phyloP scores from a whole-genome alignment of 495 filamentous ascomycete genomes.

The Immersiella caudata region DNA sequence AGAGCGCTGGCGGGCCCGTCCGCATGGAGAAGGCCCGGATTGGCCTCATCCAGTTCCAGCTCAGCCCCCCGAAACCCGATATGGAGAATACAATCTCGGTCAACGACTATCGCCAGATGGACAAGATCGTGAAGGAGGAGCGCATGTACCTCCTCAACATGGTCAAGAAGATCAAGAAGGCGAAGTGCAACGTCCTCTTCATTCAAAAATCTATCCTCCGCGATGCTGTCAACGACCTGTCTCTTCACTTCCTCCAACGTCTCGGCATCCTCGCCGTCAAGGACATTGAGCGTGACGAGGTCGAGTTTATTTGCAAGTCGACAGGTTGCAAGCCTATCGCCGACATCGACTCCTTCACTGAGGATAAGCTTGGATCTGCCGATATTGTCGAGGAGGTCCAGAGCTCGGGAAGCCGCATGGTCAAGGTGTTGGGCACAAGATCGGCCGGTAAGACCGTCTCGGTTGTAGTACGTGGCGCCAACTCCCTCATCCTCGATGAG shows the following conservation, averaged over 20 bases:
- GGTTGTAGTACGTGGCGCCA: conserved; percentile 91
- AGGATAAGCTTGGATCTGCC: conserved; percentile 97
- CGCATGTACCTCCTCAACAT: conserved; percentile 96
- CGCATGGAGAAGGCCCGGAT: conserved; percentile 97
- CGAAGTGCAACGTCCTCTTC: conserved; percentile 97
- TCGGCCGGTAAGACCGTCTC: conserved; percentile 83
- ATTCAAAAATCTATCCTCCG: conserved; percentile 98
- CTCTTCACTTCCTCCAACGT: conserved; percentile 95
- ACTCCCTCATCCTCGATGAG: conserved; percentile 92
- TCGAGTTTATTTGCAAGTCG: conserved; percentile 98
- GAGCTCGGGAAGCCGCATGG: conserved; percentile 81
- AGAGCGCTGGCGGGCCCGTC: conserved; percentile 86
- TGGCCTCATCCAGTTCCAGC: conserved; percentile 96
- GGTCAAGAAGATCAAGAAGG: conserved; percentile 99
- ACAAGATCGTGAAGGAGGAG: conserved; percentile 99
- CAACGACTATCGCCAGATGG: conserved; percentile 99
- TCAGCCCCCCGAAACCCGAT: conserved; percentile 96
- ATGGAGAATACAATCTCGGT: conserved; percentile 99
- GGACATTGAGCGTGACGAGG: conserved; percentile 97
- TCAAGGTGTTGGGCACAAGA: conserved; percentile 92
- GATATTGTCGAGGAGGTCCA: conserved; percentile 94
- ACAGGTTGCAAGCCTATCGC: conserved; percentile 99
- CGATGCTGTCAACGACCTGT: conserved; percentile 96
- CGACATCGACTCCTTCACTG: conserved; percentile 97
- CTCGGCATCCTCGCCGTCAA: conserved; percentile 94